Base-by-base conservation (phyloP, 148 eudicot species). In the Pouteria glomerata region DNA sequence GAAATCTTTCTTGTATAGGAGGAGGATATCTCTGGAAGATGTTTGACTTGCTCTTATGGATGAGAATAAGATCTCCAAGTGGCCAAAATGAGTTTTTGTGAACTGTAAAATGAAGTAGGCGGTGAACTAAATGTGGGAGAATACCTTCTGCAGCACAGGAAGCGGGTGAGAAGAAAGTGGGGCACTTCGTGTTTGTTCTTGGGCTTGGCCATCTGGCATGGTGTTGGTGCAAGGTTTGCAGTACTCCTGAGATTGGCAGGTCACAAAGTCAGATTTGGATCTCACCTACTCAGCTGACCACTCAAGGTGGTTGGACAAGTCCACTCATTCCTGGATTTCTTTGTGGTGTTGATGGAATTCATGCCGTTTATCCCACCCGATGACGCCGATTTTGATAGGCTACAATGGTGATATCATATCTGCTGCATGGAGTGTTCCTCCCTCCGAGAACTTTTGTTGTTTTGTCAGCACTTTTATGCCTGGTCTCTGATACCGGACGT, bases 201-300 rank as follows among this genome's bases (percentile, higher is more conserved):
- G 88, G 88, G 8, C 79, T 79, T 47, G 71, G 79, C 63, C 85
- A 79, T 39, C 83, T 85, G 41, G 83, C 83, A 23, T 82, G 88
- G 88, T 79, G 83, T 33, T 82, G 88, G 88, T 82, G 63, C 75
- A 82, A 82, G 68, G 56, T n/a, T 77, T 21, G 79, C 29, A 23
- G 30, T 79, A 3, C 59, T 63, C 26, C 76, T 84, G 19, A 77
- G 64, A 72, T 51, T 73, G 4, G 69, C 57, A 0, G 85, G 85
- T 58, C 78, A 82, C 74, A 57, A 34, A 29, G 85, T 77, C 48
- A 0, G 77, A 69, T 50, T 59, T 79, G 15, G 88, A 82, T 61
- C 48, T 84, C 60, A 81, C 79, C 7, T 79, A 75, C 0, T 77
- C 83, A 2, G 85, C 83, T 8, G 30, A 52, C 44, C 57, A 82